Percentiles rank a stretch among this genome's conserved stretches.
phyloP scores from a whole-genome alignment of 768 basidiomycete genomes.

The Austroboletus festivus region DNA sequence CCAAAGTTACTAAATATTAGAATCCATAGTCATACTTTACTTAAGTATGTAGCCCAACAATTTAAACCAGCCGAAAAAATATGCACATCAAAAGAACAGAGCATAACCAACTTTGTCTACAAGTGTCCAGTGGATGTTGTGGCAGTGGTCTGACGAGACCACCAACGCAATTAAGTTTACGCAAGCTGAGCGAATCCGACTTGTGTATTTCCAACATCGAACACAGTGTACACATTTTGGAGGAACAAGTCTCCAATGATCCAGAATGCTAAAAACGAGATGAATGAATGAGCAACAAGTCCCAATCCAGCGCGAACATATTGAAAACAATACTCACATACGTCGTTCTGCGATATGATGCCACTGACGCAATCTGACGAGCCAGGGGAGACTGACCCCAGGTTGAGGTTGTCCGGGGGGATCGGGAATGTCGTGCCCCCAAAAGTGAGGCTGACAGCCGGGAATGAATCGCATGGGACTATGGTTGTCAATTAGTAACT shows the following conservation, averaged over 20 bases:
- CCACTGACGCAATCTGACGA: slow-evolving; percentile 32
- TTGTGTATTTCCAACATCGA: slow-evolving; percentile 33
- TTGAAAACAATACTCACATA: slow-evolving; percentile 1
- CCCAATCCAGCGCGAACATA: too few species aligned
- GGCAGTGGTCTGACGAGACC: too few species aligned
- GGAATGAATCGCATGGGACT: slow-evolving; percentile 31
- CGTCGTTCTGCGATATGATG: slow-evolving; percentile 13
- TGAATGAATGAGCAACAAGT: too few species aligned
- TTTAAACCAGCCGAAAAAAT: too few species aligned
- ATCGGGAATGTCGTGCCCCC: slow-evolving; percentile 35
- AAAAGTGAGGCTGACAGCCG: slow-evolving; percentile 36
- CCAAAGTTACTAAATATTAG: too few species aligned
- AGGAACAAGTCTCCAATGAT: slow-evolving; percentile 34
- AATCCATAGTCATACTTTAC: too few species aligned
- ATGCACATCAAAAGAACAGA: too few species aligned
- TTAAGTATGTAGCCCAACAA: too few species aligned
- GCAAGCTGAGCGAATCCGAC: slow-evolving; percentile 37
- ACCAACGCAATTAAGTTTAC: too few species aligned
- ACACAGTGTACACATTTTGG: slow-evolving; percentile 40
- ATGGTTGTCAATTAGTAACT: not conserved
- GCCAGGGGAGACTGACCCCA: slow-evolving; percentile 29
- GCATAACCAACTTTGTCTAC: too few species aligned
- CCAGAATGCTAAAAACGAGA: slow-evolving; percentile 12
- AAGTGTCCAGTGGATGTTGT: too few species aligned
- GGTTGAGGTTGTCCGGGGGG: slow-evolving; percentile 33